phyloP scores from a whole-genome alignment of 352 stramenopile genomes.

The Globisporangium emineosum region DNA sequence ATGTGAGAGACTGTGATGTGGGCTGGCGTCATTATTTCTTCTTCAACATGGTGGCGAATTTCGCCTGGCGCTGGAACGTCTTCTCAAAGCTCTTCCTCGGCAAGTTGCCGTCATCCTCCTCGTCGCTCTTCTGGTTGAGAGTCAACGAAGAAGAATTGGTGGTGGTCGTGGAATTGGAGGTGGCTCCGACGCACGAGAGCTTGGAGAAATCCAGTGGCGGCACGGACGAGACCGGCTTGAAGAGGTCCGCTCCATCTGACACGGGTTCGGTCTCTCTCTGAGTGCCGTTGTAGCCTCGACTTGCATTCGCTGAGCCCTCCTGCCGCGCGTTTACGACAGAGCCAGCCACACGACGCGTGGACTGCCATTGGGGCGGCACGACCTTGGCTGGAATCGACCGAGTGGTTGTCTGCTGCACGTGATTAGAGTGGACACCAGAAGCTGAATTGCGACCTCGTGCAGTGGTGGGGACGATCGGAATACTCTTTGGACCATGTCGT shows the following conservation, averaged over 20 bases:
- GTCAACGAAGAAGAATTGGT: neutral
- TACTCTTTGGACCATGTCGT: neutral
- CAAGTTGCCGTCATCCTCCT: constrained; percentile 16
- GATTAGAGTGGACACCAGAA: neutral
- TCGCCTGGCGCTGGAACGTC: constrained; percentile 45
- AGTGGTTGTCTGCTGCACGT: neutral
- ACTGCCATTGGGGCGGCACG: constrained; percentile 55
- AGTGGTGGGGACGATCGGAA: neutral
- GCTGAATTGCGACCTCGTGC: neutral
- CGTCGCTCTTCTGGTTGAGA: neutral
- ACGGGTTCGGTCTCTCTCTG: too few species aligned
- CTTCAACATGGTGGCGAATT: constrained; percentile 49
- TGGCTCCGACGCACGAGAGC: constrained; percentile 4
- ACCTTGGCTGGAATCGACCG: constrained; percentile 16
- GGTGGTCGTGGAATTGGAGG: neutral
- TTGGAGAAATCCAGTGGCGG: constrained; percentile 33
- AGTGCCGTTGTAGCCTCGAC: neutral
- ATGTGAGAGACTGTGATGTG: neutral
- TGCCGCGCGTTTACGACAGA: constrained; percentile 4
- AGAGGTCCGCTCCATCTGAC: neutral
- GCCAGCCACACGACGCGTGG: constrained; percentile 39
- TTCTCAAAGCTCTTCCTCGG: constrained; percentile 44
- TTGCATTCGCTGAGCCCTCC: neutral
- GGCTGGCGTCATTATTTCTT: constrained; percentile 28
- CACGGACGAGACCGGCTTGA: neutral